A percentile compares a stretch with the other conserved stretches of the same genome.
Evolutionary conservation across 1,284 basidiomycete genomes (phyloP).

Genomic region (Exsudoporus floridanus): DNA sequence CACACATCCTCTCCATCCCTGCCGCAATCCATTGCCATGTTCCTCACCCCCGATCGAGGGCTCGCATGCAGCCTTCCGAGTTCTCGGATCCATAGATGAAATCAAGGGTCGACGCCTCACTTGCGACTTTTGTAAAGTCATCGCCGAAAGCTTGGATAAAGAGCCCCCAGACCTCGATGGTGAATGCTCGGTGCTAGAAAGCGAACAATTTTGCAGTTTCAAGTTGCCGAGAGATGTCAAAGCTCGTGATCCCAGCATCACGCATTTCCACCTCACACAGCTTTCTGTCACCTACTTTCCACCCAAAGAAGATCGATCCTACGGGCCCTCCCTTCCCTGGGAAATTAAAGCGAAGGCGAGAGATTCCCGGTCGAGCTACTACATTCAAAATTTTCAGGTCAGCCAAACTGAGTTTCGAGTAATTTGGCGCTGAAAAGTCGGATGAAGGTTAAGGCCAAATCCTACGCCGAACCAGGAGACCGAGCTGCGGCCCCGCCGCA

Average conservation of each 20-base stretch:
- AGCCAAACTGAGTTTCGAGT: neutral
- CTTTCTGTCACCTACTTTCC: constrained; percentile 8
- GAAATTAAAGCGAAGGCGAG: neutral
- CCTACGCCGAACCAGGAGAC: neutral
- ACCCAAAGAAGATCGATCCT: neutral
- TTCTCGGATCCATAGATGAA: constrained; percentile 17
- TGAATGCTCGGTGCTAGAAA: constrained; percentile 6
- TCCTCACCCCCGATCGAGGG: neutral
- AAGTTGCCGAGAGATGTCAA: constrained; percentile 4
- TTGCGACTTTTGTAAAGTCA: constrained; percentile 17
- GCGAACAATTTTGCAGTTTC: constrained; percentile 10
- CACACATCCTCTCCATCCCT: constrained; percentile 7
- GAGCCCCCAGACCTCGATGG: constrained; percentile 14
- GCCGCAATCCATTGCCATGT: constrained; percentile 3
- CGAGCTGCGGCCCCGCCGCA: neutral
- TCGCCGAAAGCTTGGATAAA: constrained; percentile 16
- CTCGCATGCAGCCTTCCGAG: neutral
- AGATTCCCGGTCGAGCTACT: neutral
- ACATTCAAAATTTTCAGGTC: constrained; percentile 17
- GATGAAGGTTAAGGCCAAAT: constrained; percentile 14
- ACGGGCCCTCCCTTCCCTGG: constrained; percentile 16
- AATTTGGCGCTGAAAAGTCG: neutral
- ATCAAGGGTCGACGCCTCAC: constrained; percentile 14
- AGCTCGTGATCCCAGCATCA: constrained; percentile 6
- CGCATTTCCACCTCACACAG: constrained; percentile 21